Evolutionary conservation across 345 rosid species (phyloP).

Genomic region (Eucalyptus tenuipes): DNA sequence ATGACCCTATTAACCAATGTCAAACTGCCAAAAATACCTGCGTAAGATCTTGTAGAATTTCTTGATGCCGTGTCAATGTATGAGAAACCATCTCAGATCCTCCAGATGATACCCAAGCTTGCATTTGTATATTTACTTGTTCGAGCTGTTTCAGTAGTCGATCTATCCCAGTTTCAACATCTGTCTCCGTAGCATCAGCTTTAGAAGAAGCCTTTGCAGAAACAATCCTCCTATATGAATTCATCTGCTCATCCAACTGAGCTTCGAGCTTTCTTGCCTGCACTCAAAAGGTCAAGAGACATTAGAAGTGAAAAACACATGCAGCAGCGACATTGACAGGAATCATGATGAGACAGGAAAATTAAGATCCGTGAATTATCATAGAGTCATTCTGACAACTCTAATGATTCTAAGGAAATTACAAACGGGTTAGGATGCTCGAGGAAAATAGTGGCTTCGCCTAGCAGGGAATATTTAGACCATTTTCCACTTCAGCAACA

Average conservation of each 20-base stretch:
- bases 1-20: background rate
- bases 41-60: constrained; percentile 86
- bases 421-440: background rate
- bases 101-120: constrained; percentile 95
- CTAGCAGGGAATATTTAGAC: background rate
- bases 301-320: background rate
- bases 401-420: background rate
- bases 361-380: background rate
- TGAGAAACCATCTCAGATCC: constrained; percentile 99
- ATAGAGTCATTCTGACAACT: background rate
- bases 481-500: background rate
- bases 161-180: constrained; percentile 75
- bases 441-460: background rate
- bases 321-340: background rate
- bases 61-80: constrained; percentile 93
- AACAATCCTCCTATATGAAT: constrained; percentile 70
- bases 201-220: constrained; percentile 54
- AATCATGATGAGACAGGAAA: background rate
- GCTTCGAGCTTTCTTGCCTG: constrained; percentile 97
- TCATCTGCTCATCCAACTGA: constrained; percentile 97
- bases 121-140: constrained; percentile 83
- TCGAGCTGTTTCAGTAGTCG: constrained; percentile 60
- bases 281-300: background rate
- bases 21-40: constrained; percentile 37
- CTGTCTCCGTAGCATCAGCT: constrained; percentile 52